These are phyloP conservation scores for Citrus inodora DNA, from an alignment of 345 rosid genomes.

Conservation along the genomic window DNA sequence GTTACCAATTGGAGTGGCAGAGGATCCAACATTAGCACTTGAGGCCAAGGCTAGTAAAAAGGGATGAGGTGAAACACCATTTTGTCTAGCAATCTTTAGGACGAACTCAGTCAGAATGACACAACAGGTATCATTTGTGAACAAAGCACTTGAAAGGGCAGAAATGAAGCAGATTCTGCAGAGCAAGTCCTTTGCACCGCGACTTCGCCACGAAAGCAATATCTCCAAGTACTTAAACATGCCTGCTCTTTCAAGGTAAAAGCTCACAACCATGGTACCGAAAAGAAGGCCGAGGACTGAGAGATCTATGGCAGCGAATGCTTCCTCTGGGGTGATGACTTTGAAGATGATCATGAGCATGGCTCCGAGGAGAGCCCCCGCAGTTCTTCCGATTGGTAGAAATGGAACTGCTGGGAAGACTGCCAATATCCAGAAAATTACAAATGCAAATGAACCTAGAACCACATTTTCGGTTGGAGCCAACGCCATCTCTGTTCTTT, in stretches of 20 bases:
- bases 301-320: slow-evolving; percentile 4
- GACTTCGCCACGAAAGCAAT: not conserved
- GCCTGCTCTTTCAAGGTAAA: not conserved
- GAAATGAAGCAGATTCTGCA: slow-evolving; percentile 3
- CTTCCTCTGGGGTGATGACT: not conserved
- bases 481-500: not conserved
- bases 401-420: slow-evolving; percentile 6
- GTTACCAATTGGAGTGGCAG: slow-evolving; percentile 13
- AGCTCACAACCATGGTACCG: slow-evolving; percentile 9
- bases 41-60: slow-evolving; percentile 9
- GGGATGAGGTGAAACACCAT: not conserved
- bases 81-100: not conserved
- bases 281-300: slow-evolving; percentile 6
- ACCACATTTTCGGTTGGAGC: not conserved
- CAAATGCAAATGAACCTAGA: slow-evolving; percentile 7
- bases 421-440: slow-evolving; percentile 8
- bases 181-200: not conserved
- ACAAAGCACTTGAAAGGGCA: slow-evolving; percentile 3
- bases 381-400: slow-evolving; percentile 1
- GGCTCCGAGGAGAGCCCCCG: slow-evolving; percentile 4
- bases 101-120: not conserved
- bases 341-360: slow-evolving; percentile 5
- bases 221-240: slow-evolving; percentile 2
- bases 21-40: not conserved
- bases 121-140: slow-evolving; percentile 6